phyloP scores from a whole-genome alignment of 108 stramenopile genomes.

The Discostella stelligeroides region DNA sequence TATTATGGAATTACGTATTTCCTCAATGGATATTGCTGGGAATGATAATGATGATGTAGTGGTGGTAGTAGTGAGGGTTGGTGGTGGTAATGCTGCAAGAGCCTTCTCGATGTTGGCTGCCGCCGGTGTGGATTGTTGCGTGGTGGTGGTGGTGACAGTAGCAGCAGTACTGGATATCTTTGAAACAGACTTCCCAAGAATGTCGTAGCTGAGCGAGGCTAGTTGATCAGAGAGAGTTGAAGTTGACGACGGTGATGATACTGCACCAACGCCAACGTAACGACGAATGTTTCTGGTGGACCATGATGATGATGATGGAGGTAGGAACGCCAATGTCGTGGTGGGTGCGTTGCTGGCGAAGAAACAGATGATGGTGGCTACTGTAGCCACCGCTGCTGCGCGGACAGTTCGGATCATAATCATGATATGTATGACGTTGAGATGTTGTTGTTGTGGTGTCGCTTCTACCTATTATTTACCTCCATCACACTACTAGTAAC shows the following conservation, averaged over 20 bases:
- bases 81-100: no score
- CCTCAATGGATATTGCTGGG: neutral
- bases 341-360: neutral
- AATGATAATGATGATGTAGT: no score
- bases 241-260: neutral
- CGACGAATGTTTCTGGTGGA: neutral
- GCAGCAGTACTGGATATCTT: neutral
- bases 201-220: constrained; percentile 10
- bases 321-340: neutral
- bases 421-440: no score
- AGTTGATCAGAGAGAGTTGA: constrained; percentile 12
- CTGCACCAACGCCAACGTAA: neutral
- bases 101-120: no score
- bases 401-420: neutral
- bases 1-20: neutral
- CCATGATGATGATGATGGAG: neutral
- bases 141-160: no score
- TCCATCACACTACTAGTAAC: no score
- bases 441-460: neutral
- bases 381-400: neutral
- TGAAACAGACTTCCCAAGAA: neutral
- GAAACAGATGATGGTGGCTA: no score
- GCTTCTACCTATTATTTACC: no score
- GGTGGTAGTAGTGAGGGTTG: no score
- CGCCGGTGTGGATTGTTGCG: no score